These are phyloP conservation scores for Fusarium newnesense DNA, from an alignment of 2,329 filamentous ascomycete species.

Conservation along the genomic window DNA sequence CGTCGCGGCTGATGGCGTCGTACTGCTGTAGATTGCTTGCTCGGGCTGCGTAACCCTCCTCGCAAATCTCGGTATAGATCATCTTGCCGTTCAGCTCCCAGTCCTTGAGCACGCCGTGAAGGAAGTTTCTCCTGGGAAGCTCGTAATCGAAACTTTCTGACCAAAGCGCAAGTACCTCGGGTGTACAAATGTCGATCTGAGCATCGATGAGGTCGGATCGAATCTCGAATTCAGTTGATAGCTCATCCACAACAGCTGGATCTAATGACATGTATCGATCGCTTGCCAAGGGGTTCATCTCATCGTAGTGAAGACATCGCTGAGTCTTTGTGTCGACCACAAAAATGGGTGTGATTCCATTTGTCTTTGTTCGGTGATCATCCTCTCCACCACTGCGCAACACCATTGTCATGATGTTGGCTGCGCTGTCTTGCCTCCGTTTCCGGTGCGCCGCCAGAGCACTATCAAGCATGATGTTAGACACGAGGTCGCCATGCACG, in stretches of 20 bases:
- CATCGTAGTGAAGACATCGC: constrained; percentile 92
- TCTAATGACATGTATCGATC: constrained; percentile 78
- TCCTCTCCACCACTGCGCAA: constrained; percentile 78
- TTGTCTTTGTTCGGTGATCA: constrained; percentile 80
- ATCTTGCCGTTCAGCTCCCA: constrained; percentile 97
- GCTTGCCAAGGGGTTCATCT: constrained; percentile 77
- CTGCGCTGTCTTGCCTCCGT: constrained; percentile 84
- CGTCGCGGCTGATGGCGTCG: constrained; percentile 86
- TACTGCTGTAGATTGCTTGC: constrained; percentile 90
- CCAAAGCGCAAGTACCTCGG: constrained; percentile 93
- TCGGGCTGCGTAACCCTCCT: constrained; percentile 85
- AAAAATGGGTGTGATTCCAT: constrained; percentile 82
- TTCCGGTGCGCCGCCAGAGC: constrained; percentile 83
- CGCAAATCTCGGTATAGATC: constrained; percentile 89
- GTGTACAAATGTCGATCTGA: constrained; percentile 96
- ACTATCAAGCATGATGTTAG: constrained; percentile 85
- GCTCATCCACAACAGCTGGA: constrained; percentile 77
- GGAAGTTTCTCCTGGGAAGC: constrained; percentile 84
- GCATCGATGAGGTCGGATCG: constrained; percentile 91
- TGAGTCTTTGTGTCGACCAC: constrained; percentile 83
- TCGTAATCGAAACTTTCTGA: constrained; percentile 99
- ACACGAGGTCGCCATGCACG: constrained; percentile 91
- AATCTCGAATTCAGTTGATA: constrained; percentile 79
- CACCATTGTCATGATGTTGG: constrained; percentile 98
- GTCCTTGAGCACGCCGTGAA: constrained; percentile 94